Base-by-base conservation (phyloP, 2,329 filamentous ascomycete species). In the Pestalotiopsis sp. region DNA sequence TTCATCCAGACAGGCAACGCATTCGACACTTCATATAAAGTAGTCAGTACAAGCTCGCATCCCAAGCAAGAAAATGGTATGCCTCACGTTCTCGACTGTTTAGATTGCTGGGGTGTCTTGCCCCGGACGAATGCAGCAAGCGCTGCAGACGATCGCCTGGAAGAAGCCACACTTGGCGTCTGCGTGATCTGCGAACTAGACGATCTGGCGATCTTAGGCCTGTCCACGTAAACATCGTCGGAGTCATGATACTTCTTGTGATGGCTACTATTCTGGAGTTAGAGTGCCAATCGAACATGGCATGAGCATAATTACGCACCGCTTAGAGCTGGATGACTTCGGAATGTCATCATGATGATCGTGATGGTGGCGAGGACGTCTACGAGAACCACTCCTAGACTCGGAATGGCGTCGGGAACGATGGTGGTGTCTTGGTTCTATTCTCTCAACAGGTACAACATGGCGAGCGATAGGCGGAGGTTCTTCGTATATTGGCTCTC, bases 1-100 rank as follows among this genome's bases (percentile, higher is more conserved):
- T 70, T 93, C 89, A 70, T 92, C 90, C 75, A 90, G 81, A 76
- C 94, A 97, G 26, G 87, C 88, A 61, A 94, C 81, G 73, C 94
- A 97, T 74, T 91, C 86, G 58, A 91, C 85, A 68, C 90, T 94
- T 72, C 62, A 66, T 40, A 55, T 63, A 13, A 59, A 7, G 9
- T 7, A 35, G 61, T 73, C 68, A 72, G 70, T 73, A n/a, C 67
- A 74, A 64, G 10, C 70, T 55, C 58, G 11, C 13, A 5, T 35
- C 17, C 4, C 17, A 40, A 26, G n/a, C 44, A 59, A 62, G 17
- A 74, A 35, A 9, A 72, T 75, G 73, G 68, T 66, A 5, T 26
- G 20, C 70, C 73, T 74, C 17, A 66, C 65, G 56, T 69, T 68
- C 48, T 69, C 6, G 38, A 11, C 30, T 26, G 44, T 11, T 39